Evolutionary conservation across 2,329 filamentous ascomycete genomes (phyloP), one percentile per base, ranked within the genome.

Genomic region (Corniculantispora saksenae): DNA sequence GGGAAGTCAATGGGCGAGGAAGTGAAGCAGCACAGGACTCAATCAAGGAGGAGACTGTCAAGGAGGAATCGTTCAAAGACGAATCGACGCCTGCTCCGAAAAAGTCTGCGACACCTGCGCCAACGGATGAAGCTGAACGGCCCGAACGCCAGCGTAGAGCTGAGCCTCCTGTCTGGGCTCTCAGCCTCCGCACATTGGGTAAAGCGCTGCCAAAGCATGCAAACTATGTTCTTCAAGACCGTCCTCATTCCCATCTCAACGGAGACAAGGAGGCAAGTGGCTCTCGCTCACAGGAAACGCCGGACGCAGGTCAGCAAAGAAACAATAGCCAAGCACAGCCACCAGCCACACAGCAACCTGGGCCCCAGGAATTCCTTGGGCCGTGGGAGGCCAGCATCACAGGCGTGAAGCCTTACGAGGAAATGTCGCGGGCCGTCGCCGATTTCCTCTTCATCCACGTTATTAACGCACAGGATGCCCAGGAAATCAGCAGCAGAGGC

Each of bases 361-460:
- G 70, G 1, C 71, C 76, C 1, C 72, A 75, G 47, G 75, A 76
- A 23, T 70, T 80, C 27, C 75, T 89, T 3, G 85, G 85, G 0
- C 80, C 83, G 0, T 90, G 89, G 88, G 89, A 91, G 71, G 78
- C 83, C 27, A 86, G 89, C 40, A 89, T 97, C 55, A 89, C 88
- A 1, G 88, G 90, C 56, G 81, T 86, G 12, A 87, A 88, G 66
- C 91, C 91, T 0, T 85, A 88, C 63, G 91, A 95, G 70, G 89
- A 94, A 67, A 78, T 95, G 13, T 88, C 88, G n/a, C 90, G 89
- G 71, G 76, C 83, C 21, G 84, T 97, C n/a, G 91, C 90, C 67
- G 91, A 97, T 73, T 97, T 93, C 71, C 80, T 97, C 13, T 96
- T 89, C 73, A 75, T 86, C 56, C 83, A 90, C 63, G 89, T 95